A percentile compares a stretch with the other conserved stretches of the same genome.
Evolutionary conservation across 306 rosid genomes (phyloP).

Genomic region (Cicer chorassanicum): DNA sequence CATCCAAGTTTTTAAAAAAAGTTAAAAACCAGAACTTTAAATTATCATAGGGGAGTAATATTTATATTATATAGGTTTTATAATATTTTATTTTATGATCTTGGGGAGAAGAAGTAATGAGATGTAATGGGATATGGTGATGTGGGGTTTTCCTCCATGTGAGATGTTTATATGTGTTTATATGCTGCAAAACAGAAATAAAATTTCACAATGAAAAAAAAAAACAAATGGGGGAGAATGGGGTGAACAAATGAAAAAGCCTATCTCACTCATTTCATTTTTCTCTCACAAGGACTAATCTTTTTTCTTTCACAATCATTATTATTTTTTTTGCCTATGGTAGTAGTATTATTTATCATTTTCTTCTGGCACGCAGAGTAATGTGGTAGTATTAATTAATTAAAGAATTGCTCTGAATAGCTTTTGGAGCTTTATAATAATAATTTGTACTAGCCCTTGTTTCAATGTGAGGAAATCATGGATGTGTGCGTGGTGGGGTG

Average conservation of each 20-base stretch:
- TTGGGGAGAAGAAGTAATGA: conserved; percentile 39
- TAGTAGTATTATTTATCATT: background rate
- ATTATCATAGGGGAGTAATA: conserved; percentile 50
- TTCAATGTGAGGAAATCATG: conserved; percentile 53
- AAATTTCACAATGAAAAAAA: conserved; percentile 5
- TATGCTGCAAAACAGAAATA: conserved; percentile 57
- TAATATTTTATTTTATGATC: conserved; percentile 32
- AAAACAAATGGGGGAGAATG: background rate
- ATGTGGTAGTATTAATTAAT: background rate
- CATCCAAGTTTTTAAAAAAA: conserved; percentile 41
- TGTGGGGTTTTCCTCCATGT: conserved; percentile 38
- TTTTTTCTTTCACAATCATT: background rate
- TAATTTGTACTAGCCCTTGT: conserved; percentile 22
- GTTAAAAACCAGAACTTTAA: conserved; percentile 40
- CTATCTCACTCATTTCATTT: conserved; percentile 42
- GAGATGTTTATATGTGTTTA: conserved; percentile 61
- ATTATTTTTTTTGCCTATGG: background rate
- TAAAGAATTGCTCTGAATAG: conserved; percentile 35
- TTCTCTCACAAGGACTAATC: conserved; percentile 1
- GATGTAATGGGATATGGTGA: conserved; percentile 46
- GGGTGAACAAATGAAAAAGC: conserved; percentile 1
- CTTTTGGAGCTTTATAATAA: conserved; percentile 28
- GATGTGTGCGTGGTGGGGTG: conserved; percentile 54
- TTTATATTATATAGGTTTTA: conserved; percentile 47
- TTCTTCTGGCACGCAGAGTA: conserved; percentile 40